These are phyloP conservation scores for Dothideomycetes sp. DNA, from an alignment of 2,329 filamentous ascomycete species.

Conservation along the genomic window DNA sequence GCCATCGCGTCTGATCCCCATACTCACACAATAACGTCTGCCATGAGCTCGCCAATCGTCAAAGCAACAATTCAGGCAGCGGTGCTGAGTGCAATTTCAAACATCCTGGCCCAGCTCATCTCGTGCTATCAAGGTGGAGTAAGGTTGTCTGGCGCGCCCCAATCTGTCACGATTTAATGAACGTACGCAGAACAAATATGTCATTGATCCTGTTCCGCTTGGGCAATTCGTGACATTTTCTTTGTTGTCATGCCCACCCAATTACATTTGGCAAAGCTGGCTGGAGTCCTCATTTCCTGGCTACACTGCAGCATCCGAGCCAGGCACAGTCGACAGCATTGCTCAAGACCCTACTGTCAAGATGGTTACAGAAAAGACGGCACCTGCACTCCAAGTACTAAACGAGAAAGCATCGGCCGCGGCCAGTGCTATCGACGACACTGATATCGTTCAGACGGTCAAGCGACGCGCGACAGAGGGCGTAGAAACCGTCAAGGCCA, in stretches of 20 bases:
- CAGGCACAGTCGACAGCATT: conserved; percentile 6
- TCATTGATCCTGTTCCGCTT: conserved; percentile 56
- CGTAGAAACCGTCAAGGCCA: conserved; percentile 6
- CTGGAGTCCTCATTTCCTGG: conserved; percentile 67
- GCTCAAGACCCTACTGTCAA: conserved; percentile 13
- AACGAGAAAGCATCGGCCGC: conserved; percentile 24
- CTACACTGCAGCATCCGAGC: conserved; percentile 28
- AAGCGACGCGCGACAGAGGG: conserved; percentile 7
- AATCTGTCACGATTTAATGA: conserved; percentile 8
- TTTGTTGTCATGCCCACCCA: conserved; percentile 64
- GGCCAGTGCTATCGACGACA: conserved; percentile 6
- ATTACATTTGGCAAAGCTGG: conserved; percentile 76
- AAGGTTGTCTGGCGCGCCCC: conserved; percentile 12
- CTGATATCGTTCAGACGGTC: conserved; percentile 4
- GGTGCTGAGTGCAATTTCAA: conserved; percentile 55
- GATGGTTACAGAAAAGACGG: conserved; percentile 19
- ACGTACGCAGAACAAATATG: conserved; percentile 41
- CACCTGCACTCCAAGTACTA: conserved; percentile 16
- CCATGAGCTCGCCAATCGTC: conserved; percentile 43
- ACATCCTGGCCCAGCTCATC: conserved; percentile 62
- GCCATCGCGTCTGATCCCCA: too few relatives aligned
- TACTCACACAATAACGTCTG: too few relatives aligned
- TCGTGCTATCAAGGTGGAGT: conserved; percentile 51
- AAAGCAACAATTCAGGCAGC: conserved; percentile 55
- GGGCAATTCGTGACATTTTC: conserved; percentile 69